Conservation (phyloP, 2,329 filamentous ascomycete species). For the Penicillium sp. region DNA sequence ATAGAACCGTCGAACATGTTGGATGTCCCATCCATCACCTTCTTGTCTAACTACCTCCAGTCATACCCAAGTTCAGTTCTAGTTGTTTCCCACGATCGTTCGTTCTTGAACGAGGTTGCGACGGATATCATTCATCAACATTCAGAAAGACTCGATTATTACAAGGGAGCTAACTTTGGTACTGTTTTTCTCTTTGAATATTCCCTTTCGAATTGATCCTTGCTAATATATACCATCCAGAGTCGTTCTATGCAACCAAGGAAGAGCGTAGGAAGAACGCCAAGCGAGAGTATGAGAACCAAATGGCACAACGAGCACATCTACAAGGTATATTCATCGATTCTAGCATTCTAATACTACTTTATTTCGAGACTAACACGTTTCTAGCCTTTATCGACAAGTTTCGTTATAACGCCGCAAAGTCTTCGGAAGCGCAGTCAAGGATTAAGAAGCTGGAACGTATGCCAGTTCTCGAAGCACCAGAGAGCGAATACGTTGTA, state of each 20-base stretch:
- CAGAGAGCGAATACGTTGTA: slow-evolving; percentile 91
- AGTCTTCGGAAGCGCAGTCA: slow-evolving; percentile 96
- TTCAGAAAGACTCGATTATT: slow-evolving; percentile 95
- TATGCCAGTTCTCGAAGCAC: slow-evolving; percentile 86
- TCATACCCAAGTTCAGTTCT: slow-evolving; percentile 90
- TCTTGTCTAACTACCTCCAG: slow-evolving; percentile 93
- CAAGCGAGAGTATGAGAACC: slow-evolving; percentile 96
- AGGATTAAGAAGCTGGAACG: slow-evolving; percentile 98
- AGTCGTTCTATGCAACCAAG: slow-evolving; percentile 94
- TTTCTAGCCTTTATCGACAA: slow-evolving; percentile 87
- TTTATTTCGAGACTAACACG: slow-evolving; percentile 12
- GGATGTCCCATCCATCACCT: slow-evolving; percentile 99
- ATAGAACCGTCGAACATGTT: slow-evolving; percentile 98
- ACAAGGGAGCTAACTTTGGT: slow-evolving; percentile 90
- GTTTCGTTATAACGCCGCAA: slow-evolving; percentile 98
- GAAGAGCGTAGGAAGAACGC: slow-evolving; percentile 96
- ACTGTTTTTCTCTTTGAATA: slow-evolving; percentile 18
- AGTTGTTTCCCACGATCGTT: slow-evolving; percentile 97
- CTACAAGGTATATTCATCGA: slow-evolving; percentile 57
- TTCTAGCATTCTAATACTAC: not conserved
- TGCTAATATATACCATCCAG: slow-evolving; percentile 35
- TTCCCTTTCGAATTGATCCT: not conserved
- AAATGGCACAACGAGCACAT: slow-evolving; percentile 90
- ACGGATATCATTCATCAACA: slow-evolving; percentile 99
- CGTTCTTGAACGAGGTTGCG: slow-evolving; percentile 98